phyloP scores from a whole-genome alignment of 768 basidiomycete genomes.

The Lentinula guzmanii region DNA sequence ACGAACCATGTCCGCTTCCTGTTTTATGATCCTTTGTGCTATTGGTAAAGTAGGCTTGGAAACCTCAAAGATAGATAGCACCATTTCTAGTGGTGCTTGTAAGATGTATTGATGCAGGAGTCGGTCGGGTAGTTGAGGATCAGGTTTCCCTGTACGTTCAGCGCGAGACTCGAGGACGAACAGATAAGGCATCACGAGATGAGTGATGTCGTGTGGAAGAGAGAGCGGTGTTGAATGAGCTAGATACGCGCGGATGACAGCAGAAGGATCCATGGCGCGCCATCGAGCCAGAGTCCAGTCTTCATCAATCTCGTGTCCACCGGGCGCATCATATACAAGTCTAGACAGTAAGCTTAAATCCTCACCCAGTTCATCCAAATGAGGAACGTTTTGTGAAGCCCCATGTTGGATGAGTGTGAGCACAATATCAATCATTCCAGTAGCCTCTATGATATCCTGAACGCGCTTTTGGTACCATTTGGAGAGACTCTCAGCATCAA shows the following conservation, averaged over 20 bases:
- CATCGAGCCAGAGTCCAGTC: conserved; percentile 78
- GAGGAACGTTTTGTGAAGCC: conserved; percentile 71
- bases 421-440: conserved; percentile 76
- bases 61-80: conserved; percentile 76
- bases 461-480: conserved; percentile 74
- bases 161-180: conserved; percentile 86
- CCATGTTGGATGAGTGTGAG: conserved; percentile 81
- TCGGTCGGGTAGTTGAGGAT: conserved; percentile 57
- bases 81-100: conserved; percentile 56
- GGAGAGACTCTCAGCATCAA: conserved; percentile 47
- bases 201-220: conserved; percentile 61
- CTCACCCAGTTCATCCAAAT: conserved; percentile 83
- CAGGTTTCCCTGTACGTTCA: conserved; percentile 72
- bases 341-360: conserved; percentile 84
- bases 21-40: conserved; percentile 66
- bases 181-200: conserved; percentile 86
- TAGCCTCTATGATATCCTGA: conserved; percentile 49
- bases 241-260: conserved; percentile 73
- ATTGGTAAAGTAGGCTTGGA: conserved; percentile 84
- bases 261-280: conserved; percentile 57
- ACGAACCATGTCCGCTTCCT: conserved; percentile 80
- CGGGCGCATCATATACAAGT: conserved; percentile 78
- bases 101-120: conserved; percentile 71
- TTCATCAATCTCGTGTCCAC: conserved; percentile 32
- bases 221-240: conserved; percentile 60